Conservation (phyloP, 345 rosid genomes). For the Capsella bursapastoris region DNA sequence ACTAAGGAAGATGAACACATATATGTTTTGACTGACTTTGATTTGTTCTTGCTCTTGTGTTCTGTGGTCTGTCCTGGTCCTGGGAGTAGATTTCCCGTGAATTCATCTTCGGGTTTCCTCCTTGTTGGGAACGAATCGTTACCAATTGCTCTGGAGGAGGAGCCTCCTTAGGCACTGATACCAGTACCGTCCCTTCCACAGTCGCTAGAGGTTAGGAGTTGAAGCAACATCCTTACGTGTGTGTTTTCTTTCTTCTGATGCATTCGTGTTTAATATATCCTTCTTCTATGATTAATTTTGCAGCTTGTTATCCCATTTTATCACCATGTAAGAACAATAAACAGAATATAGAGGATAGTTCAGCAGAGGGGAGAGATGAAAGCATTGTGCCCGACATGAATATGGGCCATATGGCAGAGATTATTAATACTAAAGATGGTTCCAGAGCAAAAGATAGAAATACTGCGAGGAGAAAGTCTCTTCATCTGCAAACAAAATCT, state of each 20-base stretch:
- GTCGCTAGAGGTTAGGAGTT: constrained; percentile 40
- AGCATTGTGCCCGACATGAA: constrained; percentile 1
- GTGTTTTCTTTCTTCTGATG: not conserved
- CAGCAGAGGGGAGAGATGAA: constrained; percentile 15
- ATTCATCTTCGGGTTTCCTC: constrained; percentile 84
- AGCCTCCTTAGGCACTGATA: constrained; percentile 11
- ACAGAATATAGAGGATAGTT: constrained; percentile 6
- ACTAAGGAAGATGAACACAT: not conserved
- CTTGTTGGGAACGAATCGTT: constrained; percentile 62
- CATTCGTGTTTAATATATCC: not conserved
- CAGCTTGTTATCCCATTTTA: constrained; percentile 33
- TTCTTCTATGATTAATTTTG: constrained; percentile 10
- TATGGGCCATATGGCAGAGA: not conserved
- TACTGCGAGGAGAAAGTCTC: constrained; percentile 17
- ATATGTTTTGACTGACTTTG: constrained; percentile 1
- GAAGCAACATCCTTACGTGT: constrained; percentile 7
- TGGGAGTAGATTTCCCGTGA: constrained; percentile 57
- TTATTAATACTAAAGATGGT: not conserved
- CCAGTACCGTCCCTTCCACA: not conserved
- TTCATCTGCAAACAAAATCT: constrained; percentile 16
- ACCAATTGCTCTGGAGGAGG: constrained; percentile 43
- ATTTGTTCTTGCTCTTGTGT: not conserved
- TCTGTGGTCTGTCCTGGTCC: not conserved
- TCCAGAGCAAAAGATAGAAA: constrained; percentile 11
- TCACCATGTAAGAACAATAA: constrained; percentile 31